Evolutionary conservation across 140 eudicot species (phyloP).

Genomic region (Cichorium intybus): DNA sequence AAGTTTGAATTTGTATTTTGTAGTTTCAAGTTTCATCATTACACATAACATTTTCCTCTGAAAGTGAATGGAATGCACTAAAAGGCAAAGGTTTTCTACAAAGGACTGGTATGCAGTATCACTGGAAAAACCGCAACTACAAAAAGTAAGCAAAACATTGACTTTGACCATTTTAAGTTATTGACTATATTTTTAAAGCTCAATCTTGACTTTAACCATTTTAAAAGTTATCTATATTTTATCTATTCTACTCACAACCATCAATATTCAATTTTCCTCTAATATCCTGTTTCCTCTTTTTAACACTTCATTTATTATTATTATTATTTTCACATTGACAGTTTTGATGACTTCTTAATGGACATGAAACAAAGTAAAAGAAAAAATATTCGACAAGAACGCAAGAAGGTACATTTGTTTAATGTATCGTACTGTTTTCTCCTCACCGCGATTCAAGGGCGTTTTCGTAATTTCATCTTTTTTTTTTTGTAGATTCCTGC

Average conservation of each 20-base stretch:
- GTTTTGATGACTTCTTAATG: constrained; percentile 95
- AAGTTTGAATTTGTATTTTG: constrained; percentile 5
- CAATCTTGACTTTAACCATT: background rate
- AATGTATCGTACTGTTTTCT: background rate
- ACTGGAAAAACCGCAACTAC: constrained; percentile 92
- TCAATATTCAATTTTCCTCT: background rate
- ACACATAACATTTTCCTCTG: constrained; percentile 87
- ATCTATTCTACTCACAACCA: background rate
- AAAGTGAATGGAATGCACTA: constrained; percentile 58
- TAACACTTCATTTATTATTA: too few relatives aligned
- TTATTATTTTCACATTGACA: constrained; percentile 28
- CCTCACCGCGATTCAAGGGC: constrained; percentile 6
- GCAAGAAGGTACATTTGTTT: constrained; percentile 71
- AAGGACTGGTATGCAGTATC: constrained; percentile 97
- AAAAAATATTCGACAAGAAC: constrained; percentile 95
- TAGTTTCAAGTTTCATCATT: constrained; percentile 89
- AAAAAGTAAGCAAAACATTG: constrained; percentile 41
- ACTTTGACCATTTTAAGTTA: background rate
- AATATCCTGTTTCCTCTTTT: constrained; percentile 8
- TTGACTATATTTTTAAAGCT: background rate
- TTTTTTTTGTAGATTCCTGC: constrained; percentile 63
- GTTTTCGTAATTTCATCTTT: background rate
- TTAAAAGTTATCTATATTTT: background rate
- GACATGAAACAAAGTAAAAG: constrained; percentile 97
- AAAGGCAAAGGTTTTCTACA: constrained; percentile 87